Base-by-base conservation (phyloP, 306 rosid species). In the Quercus parvula region DNA sequence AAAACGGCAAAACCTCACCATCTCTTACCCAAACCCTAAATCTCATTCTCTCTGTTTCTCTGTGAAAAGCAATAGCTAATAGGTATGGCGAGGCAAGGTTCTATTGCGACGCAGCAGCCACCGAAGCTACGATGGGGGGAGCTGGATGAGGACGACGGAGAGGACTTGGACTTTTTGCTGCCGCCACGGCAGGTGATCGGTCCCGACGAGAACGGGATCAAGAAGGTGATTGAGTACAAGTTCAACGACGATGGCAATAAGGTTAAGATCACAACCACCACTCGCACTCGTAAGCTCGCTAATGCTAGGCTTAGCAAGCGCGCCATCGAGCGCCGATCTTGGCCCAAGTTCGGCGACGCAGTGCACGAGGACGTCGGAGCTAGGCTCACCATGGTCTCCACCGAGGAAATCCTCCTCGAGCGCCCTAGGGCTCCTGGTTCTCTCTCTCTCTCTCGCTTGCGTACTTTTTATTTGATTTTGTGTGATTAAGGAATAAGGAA, bases 281-380 rank as follows among this genome's bases (percentile, higher is more conserved):
- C 90, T 3, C 94, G 99, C 35, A 87, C 88, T 1, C 94, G 98
- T 54, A 89, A 86, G 57, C 90, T 89, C 11, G 92, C 92, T 30
- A 80, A 84, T 72, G 90, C 92, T 12, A 84, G 90, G 20, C 88
- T 89, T 8, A 89, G 90, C 64, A 89, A 89, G 83, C 86, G 85
- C 24, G 92, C 92, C 62, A 70, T 89, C 14, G 92, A 89, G 80
- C 90, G 90, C 79, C 85, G 92, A 56, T 79, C 85, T 1, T 94
- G 99, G 99, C 87, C 94, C 19, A 94, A 94, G 84, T 94, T 94
- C 77, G 99, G 97, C 1, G 97, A 92, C 59, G 97, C 97, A 6
- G 91, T 89, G 0, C 91, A 92, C 8, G 97, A 94, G 74, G 99
- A 94, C 3, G 94, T 94, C 24, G 94, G 97, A 27, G 80, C 84